Percentiles rank a stretch among this genome's conserved stretches.
Conservation (phyloP, 2,329 filamentous ascomycete species). For the Aurifilum marmelostoma region DNA sequence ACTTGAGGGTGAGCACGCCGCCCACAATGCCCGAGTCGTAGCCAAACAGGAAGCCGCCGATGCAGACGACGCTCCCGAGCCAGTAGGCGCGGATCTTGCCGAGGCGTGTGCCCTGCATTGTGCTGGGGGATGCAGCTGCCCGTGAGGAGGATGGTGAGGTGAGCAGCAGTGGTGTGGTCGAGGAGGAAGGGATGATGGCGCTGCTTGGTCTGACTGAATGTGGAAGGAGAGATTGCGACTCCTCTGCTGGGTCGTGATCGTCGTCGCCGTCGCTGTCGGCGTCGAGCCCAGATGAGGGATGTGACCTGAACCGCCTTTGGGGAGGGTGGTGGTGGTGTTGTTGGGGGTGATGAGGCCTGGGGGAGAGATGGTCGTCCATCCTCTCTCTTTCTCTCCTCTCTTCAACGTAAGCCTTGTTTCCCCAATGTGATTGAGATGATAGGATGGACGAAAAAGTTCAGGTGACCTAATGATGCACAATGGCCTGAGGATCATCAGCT, state of each 20-base stretch:
- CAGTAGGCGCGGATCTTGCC: conserved; percentile 54
- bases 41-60: conserved; percentile 53
- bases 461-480: background rate
- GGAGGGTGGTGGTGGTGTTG: background rate
- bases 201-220: background rate
- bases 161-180: background rate
- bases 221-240: conserved; percentile 5
- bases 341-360: background rate
- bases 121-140: background rate
- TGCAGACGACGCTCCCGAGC: conserved; percentile 54
- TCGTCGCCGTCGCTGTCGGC: background rate
- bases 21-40: conserved; percentile 47
- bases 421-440: background rate
- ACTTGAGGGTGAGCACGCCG: conserved; percentile 37
- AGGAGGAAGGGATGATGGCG: background rate
- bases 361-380: background rate
- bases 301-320: background rate
- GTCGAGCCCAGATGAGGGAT: conserved; percentile 7
- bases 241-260: background rate
- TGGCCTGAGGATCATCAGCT: background rate
- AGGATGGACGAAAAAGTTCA: background rate
- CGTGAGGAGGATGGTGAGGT: no score
- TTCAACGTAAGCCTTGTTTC: background rate
- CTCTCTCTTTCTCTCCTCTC: background rate
- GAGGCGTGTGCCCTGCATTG: conserved; percentile 35